phyloP scores from a whole-genome alignment of 305 asterid genomes.

The Fraxinus sp. region DNA sequence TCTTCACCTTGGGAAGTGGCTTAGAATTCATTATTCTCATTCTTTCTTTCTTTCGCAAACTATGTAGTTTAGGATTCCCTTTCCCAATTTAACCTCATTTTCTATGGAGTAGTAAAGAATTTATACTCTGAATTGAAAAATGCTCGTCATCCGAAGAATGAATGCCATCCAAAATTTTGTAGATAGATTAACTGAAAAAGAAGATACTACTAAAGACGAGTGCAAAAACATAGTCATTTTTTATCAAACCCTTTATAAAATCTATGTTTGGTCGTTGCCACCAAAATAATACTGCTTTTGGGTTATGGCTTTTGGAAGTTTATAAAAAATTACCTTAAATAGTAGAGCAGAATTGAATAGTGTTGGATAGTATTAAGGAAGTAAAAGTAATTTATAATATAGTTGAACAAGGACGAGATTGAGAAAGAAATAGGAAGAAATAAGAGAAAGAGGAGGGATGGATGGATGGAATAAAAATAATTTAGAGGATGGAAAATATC shows the following conservation, averaged over 20 bases:
- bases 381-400: neutral
- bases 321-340: neutral
- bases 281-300: neutral
- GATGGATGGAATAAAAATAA: neutral
- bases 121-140: neutral
- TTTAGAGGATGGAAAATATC: neutral
- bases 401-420: neutral
- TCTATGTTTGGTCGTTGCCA: neutral
- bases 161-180: neutral
- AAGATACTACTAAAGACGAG: neutral
- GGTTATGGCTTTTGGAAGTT: neutral
- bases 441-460: neutral
- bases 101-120: neutral
- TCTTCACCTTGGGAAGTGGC: slow-evolving; percentile 1
- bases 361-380: neutral
- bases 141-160: neutral
- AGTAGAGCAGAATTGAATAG: neutral
- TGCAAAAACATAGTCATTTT: neutral
- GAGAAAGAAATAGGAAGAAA: neutral
- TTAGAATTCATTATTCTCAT: neutral
- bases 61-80: neutral
- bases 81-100: neutral
- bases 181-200: neutral
- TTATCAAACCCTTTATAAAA: neutral
- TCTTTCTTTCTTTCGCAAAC: neutral